Evolutionary conservation across 208 protist species (phyloP), one percentile per base, ranked within the genome.

Genomic region (Naegleria gruberi): DNA sequence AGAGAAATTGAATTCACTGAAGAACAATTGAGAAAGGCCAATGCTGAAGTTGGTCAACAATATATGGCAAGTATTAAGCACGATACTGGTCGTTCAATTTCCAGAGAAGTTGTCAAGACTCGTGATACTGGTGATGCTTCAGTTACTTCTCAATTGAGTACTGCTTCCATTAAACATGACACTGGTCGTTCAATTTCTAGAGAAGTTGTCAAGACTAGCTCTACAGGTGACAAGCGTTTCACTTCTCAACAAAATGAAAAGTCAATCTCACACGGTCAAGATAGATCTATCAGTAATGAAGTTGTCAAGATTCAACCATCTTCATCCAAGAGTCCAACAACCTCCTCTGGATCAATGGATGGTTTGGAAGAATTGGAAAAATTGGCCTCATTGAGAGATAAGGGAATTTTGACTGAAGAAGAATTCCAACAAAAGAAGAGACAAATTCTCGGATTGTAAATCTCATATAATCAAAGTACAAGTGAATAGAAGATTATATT

Each of bases 381-480:
- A 30, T 65, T 88, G 26, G 84, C 84, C 30, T 40, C n/a, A 40
- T 42, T 88, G 5, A 88, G 84, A 88, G 84, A 88, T 42, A 88
- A 88, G 30, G 84, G 84, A 34, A 88, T 88, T 65, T 43, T 88
- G 6, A 88, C 84, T 30, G 84, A 88, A 51, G 84, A 65, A 30
- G 84, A 88, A 42, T 88, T 88, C 37, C 45, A 51, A 65, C n/a
- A 15, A n/a, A 88, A 88, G 34, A 88, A 88, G 45, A 88, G 46
- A 42, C 44, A 88, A 88, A 65, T 88, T 30, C 46, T 88, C 6
- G 84, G 84, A n/a, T 88, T 88, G 30, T 88, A 88, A 88, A 88
- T 37, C 12, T 17, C 12, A 17, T 51, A 51, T 17, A 51, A 51
- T 51, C n/a, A n/a, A n/a, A n/a, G n/a, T n/a, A n/a, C n/a, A n/a